phyloP scores from a whole-genome alignment of 352 stramenopile species.

The Globisporangium apiculatum region DNA sequence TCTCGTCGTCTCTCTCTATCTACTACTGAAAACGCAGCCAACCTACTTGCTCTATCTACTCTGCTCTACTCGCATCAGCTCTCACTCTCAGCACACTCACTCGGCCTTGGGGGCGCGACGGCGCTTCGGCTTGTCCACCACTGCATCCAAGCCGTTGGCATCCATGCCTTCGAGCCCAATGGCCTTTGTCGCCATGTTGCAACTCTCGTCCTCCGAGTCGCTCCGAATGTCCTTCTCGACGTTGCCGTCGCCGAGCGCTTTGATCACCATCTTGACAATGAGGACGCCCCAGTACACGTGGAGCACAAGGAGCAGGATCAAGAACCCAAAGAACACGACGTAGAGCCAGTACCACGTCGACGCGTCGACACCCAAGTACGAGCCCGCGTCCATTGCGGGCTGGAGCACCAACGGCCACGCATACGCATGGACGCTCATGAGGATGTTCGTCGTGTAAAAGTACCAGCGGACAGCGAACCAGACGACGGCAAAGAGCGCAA shows the following conservation, averaged over 20 bases:
- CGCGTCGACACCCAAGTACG: conserved; percentile 25
- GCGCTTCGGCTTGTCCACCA: conserved; percentile 30
- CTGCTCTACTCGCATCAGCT: not conserved
- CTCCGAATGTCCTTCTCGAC: conserved; percentile 81
- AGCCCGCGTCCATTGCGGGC: conserved; percentile 34
- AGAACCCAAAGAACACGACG: conserved; percentile 44
- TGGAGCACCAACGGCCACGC: conserved; percentile 47
- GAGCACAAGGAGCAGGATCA: conserved; percentile 53
- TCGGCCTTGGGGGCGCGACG: conserved; percentile 64
- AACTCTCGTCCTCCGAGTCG: conserved; percentile 59
- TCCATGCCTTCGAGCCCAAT: too few relatives aligned
- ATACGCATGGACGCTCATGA: conserved; percentile 46
- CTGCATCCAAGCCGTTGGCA: conserved; percentile 7
- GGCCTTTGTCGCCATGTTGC: too few relatives aligned
- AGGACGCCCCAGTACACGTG: conserved; percentile 74
- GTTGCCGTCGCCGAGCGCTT: conserved; percentile 52
- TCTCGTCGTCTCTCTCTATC: not conserved
- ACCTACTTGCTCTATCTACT: too few relatives aligned
- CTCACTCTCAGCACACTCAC: conserved; percentile 15
- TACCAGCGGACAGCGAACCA: conserved; percentile 72
- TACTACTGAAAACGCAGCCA: too few relatives aligned
- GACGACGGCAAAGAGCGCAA: conserved; percentile 54
- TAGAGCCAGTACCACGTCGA: conserved; percentile 53
- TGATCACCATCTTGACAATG: conserved; percentile 71
- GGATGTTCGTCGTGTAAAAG: conserved; percentile 72